Evolutionary conservation across 1,139 yeast species (phyloP).

Genomic region (Blastobotrys proliferans): DNA sequence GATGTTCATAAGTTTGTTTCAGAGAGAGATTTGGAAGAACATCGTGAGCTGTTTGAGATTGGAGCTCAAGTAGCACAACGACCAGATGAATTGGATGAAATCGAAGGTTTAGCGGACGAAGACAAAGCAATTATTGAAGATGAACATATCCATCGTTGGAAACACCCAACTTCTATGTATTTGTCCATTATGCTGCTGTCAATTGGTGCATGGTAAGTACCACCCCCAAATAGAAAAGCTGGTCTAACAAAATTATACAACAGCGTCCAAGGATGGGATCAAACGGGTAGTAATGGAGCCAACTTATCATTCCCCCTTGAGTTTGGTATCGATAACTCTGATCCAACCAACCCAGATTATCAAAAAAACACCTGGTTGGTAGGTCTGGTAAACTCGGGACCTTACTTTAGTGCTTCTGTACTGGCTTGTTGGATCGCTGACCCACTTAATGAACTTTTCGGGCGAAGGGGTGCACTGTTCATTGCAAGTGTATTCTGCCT

Average conservation of each 20-base stretch:
- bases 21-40: conserved; percentile 19
- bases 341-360: conserved; percentile 16
- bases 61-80: conserved; percentile 25
- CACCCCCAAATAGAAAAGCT: too few species aligned
- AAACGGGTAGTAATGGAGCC: conserved; percentile 82
- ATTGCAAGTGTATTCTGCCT: conserved; percentile 56
- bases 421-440: conserved; percentile 74
- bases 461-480: conserved; percentile 71
- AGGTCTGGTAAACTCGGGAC: conserved; percentile 76
- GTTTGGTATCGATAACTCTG: conserved; percentile 46
- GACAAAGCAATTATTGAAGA: conserved; percentile 53
- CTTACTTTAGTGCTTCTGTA: conserved; percentile 67
- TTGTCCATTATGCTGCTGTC: conserved; percentile 69
- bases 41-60: conserved; percentile 14
- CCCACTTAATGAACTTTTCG: conserved; percentile 55
- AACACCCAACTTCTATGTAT: conserved; percentile 54
- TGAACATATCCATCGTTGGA: conserved; percentile 60
- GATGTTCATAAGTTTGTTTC: conserved; percentile 19
- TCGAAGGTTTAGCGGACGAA: conserved; percentile 54
- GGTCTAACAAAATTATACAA: too few species aligned
- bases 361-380: conserved; percentile 55
- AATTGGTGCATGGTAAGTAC: conserved; percentile 86
- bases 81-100: conserved; percentile 26
- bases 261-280: conserved; percentile 92
- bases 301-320: conserved; percentile 61